These are phyloP conservation scores for Beauveria sp. DNA, from an alignment of 2,329 filamentous ascomycete genomes.

Conservation along the genomic window DNA sequence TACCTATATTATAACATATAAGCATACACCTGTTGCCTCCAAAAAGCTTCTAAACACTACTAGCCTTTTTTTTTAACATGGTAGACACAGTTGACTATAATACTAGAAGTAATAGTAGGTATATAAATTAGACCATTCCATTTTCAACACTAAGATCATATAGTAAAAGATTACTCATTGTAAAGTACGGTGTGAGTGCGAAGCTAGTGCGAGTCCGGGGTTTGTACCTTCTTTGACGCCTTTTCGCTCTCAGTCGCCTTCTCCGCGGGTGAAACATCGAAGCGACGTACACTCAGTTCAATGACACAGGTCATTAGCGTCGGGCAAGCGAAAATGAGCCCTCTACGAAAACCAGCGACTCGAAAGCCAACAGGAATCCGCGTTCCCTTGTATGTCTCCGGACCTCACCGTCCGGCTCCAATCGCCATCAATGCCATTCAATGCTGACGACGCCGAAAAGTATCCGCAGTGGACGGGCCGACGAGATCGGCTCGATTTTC, in stretches of 20 bases:
- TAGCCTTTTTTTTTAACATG: no score
- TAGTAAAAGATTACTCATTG: no score
- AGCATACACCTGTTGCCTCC: no score
- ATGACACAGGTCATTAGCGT: slow-evolving; percentile 83
- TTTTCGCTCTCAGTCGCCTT: slow-evolving; percentile 54
- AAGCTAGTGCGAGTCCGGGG: no score
- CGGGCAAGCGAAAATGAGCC: slow-evolving; percentile 68
- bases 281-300: slow-evolving; percentile 77
- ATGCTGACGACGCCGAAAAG: neutral
- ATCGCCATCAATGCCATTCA: neutral
- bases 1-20: no score
- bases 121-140: no score
- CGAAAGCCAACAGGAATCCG: slow-evolving; percentile 75
- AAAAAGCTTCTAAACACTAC: no score
- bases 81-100: no score
- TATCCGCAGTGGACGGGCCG: neutral
- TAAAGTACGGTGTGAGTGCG: neutral
- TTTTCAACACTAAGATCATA: no score
- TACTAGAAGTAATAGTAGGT: no score
- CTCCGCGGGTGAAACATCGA: slow-evolving; percentile 73
- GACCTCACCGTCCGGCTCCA: no score
- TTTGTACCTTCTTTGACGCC: neutral
- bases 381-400: slow-evolving; percentile 56
- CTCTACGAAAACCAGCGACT: slow-evolving; percentile 83
- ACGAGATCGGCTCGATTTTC: neutral